Base-by-base conservation (phyloP, 192 early-diverging fungal genomes). In the Entophlyctis luteolus region DNA sequence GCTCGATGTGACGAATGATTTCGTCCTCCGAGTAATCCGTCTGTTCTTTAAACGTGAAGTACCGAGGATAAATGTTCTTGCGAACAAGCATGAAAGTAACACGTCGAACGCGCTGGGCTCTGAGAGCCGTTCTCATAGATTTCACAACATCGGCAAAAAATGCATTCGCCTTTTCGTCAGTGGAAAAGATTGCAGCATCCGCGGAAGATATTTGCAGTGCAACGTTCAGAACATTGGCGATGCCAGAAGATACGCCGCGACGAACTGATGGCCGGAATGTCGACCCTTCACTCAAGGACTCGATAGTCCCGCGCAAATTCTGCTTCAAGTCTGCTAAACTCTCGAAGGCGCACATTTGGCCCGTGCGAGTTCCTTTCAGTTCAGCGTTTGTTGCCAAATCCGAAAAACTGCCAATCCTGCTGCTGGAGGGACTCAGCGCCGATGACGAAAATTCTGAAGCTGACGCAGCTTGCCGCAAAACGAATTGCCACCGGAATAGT, bases 1-100 rank as follows among this genome's bases (percentile, higher is more conserved):
- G 96, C 84, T 99, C 96, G 57, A 97, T 93, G 74, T 99, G 93
- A 55, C 96, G 91, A 67, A 99, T 96, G 47, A 95, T 90, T 63
- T 86, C 78, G 76, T 99, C 96, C 76, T 99, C 96, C 29, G 58
- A 54, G 75, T 88, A 97, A 71, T 89, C 89, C 29, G 79, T 70
- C 60, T 82, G 82, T 72, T 94, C 95, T 74, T 93, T 92, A 87
- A 93, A 99, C 23, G 95, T 99, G 68, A 96, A 96, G 82, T 95
- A 96, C 33, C 89, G 89, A 4, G 91, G 93, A 77, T 87, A 90
- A 73, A 90, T 84, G 55, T 86, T 90, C 45, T 86, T 75, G 52
- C 92, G 89, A 72, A 89, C 85, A 65, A 96, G 77, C 59, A 98
- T 88, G 70, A 93, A 89, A 4, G 96, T 95, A 60, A 96, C 79